These are phyloP conservation scores for Tirmania nivea DNA, from an alignment of 495 filamentous ascomycete species.

Conservation along the genomic window DNA sequence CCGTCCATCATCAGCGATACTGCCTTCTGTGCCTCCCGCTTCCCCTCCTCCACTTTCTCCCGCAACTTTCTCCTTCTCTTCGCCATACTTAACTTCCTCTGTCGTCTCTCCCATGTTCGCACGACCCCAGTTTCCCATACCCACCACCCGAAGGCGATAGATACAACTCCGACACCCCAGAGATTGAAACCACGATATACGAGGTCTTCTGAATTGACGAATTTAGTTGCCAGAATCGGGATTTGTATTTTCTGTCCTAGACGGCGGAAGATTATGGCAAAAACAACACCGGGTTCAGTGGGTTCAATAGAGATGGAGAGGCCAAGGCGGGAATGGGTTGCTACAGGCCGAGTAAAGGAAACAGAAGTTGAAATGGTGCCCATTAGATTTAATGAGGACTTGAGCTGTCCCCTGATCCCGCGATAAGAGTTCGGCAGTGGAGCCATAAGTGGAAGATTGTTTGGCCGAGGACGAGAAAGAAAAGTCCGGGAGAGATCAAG, in stretches of 20 bases:
- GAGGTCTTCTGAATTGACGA: constrained; percentile 9
- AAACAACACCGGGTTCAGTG: constrained; percentile 11
- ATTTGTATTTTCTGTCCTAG: constrained; percentile 21
- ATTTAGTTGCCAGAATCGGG: constrained; percentile 16
- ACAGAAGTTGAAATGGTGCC: too few species aligned
- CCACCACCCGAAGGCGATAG: constrained; percentile 1
- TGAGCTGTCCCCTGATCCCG: too few species aligned
- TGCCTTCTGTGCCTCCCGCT: constrained; percentile 30
- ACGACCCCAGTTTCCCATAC: constrained; percentile 26
- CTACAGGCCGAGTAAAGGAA: too few species aligned
- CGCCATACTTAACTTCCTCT: constrained; percentile 21
- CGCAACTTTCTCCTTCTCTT: constrained; percentile 24
- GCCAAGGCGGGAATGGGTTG: too few species aligned
- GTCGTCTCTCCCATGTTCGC: constrained; percentile 23
- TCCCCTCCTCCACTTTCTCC: constrained; percentile 24
- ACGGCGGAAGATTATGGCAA: constrained; percentile 21
- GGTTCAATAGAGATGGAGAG: background rate
- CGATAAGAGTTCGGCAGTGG: too few species aligned
- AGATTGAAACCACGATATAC: constrained; percentile 26
- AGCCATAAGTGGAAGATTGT: too few species aligned
- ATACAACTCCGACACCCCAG: constrained; percentile 28
- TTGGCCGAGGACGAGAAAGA: too few species aligned
- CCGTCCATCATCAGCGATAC: constrained; percentile 31
- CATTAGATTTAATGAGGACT: too few species aligned
- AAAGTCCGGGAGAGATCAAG: too few species aligned